phyloP scores from a whole-genome alignment of 148 eudicot species.

The Arbutus unedo region DNA sequence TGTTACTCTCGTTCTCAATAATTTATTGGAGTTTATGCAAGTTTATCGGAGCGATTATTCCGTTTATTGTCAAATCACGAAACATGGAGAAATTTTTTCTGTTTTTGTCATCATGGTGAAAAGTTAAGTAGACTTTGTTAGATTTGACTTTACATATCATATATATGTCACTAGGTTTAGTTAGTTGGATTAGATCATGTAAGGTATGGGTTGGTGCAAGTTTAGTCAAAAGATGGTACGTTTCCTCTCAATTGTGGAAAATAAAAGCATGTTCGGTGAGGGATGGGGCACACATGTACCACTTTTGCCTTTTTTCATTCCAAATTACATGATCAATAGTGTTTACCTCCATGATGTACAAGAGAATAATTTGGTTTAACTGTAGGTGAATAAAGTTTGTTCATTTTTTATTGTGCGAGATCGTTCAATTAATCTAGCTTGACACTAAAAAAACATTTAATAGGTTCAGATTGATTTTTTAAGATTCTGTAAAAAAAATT shows the following conservation, averaged over 20 bases:
- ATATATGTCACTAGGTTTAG: neutral
- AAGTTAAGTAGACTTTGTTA: neutral
- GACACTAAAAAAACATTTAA: too few relatives aligned
- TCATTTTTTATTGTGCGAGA: too few relatives aligned
- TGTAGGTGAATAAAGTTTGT: too few relatives aligned
- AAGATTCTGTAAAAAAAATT: too few relatives aligned
- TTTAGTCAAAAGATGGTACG: neutral
- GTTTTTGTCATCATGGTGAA: neutral
- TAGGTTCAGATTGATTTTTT: too few relatives aligned
- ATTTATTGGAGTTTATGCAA: neutral
- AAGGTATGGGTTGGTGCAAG: neutral
- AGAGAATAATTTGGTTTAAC: too few relatives aligned
- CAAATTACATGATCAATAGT: too few relatives aligned
- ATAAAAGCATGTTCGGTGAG: conserved; percentile 7
- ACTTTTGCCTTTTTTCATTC: neutral
- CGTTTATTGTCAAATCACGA: neutral
- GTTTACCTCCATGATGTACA: too few relatives aligned
- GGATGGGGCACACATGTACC: too few relatives aligned
- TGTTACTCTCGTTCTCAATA: neutral
- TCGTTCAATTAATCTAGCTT: too few relatives aligned
- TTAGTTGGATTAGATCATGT: neutral
- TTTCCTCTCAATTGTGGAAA: neutral
- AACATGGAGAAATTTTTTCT: neutral
- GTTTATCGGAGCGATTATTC: neutral
- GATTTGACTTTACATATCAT: neutral